Percentiles rank a stretch among this genome's conserved stretches.
phyloP scores from a whole-genome alignment of 495 filamentous ascomycete species.

The Penicillium paxilli region DNA sequence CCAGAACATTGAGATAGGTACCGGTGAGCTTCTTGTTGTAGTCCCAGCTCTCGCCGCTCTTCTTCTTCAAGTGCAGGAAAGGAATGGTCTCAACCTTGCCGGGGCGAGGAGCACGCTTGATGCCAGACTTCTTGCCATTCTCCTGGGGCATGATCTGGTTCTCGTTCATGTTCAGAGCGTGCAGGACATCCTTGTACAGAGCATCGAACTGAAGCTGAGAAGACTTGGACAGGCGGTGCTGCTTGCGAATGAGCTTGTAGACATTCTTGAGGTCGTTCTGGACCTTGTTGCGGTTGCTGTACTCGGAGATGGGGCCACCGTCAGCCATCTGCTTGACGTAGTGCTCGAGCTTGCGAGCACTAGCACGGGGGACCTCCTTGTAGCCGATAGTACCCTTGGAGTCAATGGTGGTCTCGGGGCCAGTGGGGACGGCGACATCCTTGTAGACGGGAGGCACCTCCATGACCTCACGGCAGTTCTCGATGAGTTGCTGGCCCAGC shows the following conservation, averaged over 20 bases:
- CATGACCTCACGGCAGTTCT: constrained; percentile 95
- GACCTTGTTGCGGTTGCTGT: constrained; percentile 96
- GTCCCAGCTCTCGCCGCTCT: constrained; percentile 93
- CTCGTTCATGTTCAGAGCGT: constrained; percentile 94
- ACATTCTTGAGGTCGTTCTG: constrained; percentile 91
- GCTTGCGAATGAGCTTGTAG: constrained; percentile 96
- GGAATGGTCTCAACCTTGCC: constrained; percentile 96
- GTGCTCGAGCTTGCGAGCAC: constrained; percentile 95
- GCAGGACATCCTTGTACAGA: constrained; percentile 89
- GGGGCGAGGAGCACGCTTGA: constrained; percentile 58
- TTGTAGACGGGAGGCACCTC: constrained; percentile 84
- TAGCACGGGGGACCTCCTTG: constrained; percentile 81
- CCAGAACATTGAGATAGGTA: constrained; percentile 85
- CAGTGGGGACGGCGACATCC: constrained; percentile 90
- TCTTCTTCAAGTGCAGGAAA: constrained; percentile 95
- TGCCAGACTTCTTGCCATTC: constrained; percentile 68
- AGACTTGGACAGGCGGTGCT: constrained; percentile 92
- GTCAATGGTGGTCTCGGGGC: constrained; percentile 86
- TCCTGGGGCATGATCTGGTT: constrained; percentile 91
- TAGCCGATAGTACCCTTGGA: constrained; percentile 87
- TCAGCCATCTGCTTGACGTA: constrained; percentile 99
- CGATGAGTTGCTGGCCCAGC: constrained; percentile 91
- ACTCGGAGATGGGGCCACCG: constrained; percentile 96
- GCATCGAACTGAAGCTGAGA: constrained; percentile 94
- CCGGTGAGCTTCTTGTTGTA: constrained; percentile 98